Percentiles rank a stretch among this genome's conserved stretches.
phyloP scores from a whole-genome alignment of 2,329 filamentous ascomycete species.

The Calonectria fujianensis region DNA sequence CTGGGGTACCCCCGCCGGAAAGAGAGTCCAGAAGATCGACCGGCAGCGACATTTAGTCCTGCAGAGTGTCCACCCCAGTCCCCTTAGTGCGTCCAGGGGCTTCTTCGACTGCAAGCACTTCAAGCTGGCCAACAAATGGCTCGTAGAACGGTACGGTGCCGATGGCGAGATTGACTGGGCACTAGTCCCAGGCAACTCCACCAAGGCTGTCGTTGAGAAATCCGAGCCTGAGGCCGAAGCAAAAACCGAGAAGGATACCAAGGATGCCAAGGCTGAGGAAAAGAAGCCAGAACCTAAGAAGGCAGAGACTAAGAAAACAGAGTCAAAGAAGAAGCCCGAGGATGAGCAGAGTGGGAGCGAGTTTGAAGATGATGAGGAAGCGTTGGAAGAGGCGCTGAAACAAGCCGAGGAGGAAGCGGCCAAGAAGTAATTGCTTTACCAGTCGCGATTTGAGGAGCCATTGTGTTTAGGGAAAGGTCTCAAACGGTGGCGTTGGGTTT shows the following conservation, averaged over 20 bases:
- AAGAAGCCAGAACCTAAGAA: constrained; percentile 54
- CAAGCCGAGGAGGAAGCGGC: constrained; percentile 56
- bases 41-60: constrained; percentile 86
- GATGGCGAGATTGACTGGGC: constrained; percentile 92
- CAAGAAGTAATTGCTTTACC: constrained; percentile 40
- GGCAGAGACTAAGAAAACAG: constrained; percentile 42
- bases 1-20: constrained; percentile 91
- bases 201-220: constrained; percentile 54
- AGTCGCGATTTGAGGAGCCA: constrained; percentile 26
- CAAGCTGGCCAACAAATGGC: constrained; percentile 88
- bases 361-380: constrained; percentile 62
- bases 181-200: constrained; percentile 64
- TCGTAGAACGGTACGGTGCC: constrained; percentile 85
- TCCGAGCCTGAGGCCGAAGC: constrained; percentile 53
- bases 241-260: constrained; percentile 11
- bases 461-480: constrained; percentile 39
- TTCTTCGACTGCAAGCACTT: constrained; percentile 92
- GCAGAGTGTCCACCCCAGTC: constrained; percentile 92
- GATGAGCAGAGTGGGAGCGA: constrained; percentile 57
- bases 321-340: constrained; percentile 41
- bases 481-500: constrained; percentile 45
- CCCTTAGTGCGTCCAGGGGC: constrained; percentile 87
- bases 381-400: constrained; percentile 60
- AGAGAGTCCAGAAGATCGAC: constrained; percentile 85
- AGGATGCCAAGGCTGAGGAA: constrained; percentile 46